Evolutionary conservation across 108 stramenopile genomes (phyloP).

Genomic region (Discostella stelligeroides): DNA sequence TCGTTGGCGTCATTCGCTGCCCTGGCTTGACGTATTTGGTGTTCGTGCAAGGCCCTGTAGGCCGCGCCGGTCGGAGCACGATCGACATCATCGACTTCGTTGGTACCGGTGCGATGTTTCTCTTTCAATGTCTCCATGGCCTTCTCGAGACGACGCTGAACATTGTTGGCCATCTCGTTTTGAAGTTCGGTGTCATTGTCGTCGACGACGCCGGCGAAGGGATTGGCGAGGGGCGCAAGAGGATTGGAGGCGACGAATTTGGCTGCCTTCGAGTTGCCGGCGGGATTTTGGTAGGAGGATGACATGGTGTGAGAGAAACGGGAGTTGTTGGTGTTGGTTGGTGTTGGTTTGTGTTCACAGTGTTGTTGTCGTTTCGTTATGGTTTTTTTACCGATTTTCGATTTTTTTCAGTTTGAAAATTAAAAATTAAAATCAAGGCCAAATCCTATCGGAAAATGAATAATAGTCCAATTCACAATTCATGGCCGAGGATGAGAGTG

Average conservation of each 20-base stretch:
- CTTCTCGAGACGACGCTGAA: conserved; percentile 67
- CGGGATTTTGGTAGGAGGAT: too few species aligned
- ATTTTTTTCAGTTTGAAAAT: too few species aligned
- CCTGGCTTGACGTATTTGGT: conserved; percentile 44
- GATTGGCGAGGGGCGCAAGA: conserved; percentile 72
- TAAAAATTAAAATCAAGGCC: too few species aligned
- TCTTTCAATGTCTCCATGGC: conserved; percentile 68
- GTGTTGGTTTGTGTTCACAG: too few species aligned
- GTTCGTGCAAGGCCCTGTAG: conserved; percentile 44
- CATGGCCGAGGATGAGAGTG: too few species aligned
- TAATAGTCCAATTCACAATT: too few species aligned
- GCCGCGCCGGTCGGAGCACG: conserved; percentile 62
- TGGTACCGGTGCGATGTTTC: conserved; percentile 49
- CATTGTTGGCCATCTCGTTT: conserved; percentile 63
- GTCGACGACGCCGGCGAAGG: conserved; percentile 59
- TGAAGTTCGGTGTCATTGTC: conserved; percentile 57
- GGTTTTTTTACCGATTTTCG: too few species aligned
- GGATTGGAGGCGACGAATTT: conserved; percentile 85
- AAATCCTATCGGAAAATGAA: too few species aligned
- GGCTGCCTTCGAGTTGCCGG: conserved; percentile 71
- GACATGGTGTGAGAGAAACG: too few species aligned
- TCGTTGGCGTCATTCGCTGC: conserved; percentile 11
- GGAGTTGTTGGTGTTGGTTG: too few species aligned
- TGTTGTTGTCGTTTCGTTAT: too few species aligned
- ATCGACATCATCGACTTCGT: conserved; percentile 62